Evolutionary conservation across 768 basidiomycete species (phyloP).

Genomic region (Fomitopsis pulvina): DNA sequence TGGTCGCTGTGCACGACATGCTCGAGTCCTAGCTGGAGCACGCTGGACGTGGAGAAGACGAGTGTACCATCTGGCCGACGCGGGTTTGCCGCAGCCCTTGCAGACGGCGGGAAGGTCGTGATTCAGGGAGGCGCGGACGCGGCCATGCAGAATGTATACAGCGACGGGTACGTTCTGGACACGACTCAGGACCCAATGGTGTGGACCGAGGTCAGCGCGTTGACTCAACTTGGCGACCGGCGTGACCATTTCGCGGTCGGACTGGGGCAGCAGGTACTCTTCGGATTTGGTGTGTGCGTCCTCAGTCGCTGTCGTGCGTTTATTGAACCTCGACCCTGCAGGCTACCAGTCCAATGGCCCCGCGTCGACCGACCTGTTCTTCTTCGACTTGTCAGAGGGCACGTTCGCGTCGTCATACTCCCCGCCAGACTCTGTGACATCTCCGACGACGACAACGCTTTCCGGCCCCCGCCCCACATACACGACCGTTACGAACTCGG

Average conservation of each 20-base stretch:
- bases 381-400: constrained; percentile 40
- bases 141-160: constrained; percentile 38
- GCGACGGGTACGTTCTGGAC: constrained; percentile 69
- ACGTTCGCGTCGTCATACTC: constrained; percentile 34
- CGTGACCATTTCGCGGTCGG: constrained; percentile 71
- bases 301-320: not conserved
- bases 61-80: constrained; percentile 52
- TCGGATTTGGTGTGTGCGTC: constrained; percentile 66
- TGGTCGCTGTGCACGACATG: constrained; percentile 59
- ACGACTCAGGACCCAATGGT: constrained; percentile 46
- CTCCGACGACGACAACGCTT: constrained; percentile 21
- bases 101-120: constrained; percentile 49
- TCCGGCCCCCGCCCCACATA: constrained; percentile 17
- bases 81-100: constrained; percentile 49
- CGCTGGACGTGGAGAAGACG: constrained; percentile 29
- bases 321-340: constrained; percentile 19
- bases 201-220: constrained; percentile 47
- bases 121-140: constrained; percentile 77
- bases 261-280: constrained; percentile 55
- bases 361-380: constrained; percentile 44
- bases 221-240: constrained; percentile 55
- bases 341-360: constrained; percentile 33
- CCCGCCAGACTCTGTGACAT: constrained; percentile 19
- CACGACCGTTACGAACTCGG: constrained; percentile 8
- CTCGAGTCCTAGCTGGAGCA: constrained; percentile 43